Evolutionary conservation across 2,329 filamentous ascomycete genomes (phyloP).

Genomic region (Curvularia sp.): DNA sequence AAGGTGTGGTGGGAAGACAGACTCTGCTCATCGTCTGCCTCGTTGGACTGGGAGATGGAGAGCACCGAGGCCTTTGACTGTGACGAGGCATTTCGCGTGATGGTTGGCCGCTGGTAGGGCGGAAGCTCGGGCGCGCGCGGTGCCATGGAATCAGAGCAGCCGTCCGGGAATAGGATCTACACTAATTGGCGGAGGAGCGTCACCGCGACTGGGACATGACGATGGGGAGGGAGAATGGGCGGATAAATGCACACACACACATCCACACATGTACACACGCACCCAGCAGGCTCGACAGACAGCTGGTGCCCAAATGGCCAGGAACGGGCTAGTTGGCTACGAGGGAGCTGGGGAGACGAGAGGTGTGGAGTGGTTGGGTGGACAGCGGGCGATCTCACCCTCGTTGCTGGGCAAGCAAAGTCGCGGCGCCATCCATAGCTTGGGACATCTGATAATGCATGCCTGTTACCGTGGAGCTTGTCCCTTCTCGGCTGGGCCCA

Average conservation of each 20-base stretch:
- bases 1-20: constrained; percentile 41
- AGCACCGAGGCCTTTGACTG: constrained; percentile 47
- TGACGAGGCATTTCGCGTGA: constrained; percentile 42
- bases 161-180: constrained; percentile 18
- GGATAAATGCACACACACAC: constrained; percentile 12
- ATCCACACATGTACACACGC: background rate
- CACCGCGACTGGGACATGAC: constrained; percentile 29
- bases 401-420: constrained; percentile 11
- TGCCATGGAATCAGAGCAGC: constrained; percentile 33
- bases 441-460: constrained; percentile 23
- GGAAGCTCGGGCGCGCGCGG: constrained; percentile 37
- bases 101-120: constrained; percentile 34
- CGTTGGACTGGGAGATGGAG: constrained; percentile 50
- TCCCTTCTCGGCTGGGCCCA: background rate
- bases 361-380: constrained; percentile 21
- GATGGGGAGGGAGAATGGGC: constrained; percentile 1
- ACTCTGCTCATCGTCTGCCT: constrained; percentile 55
- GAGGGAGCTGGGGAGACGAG: constrained; percentile 12
- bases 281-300: background rate
- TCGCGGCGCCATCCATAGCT: constrained; percentile 27
- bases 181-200: constrained; percentile 40
- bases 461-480: background rate
- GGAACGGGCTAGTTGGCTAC: constrained; percentile 1
- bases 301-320: constrained; percentile 7
- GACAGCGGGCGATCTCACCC: constrained; percentile 19